phyloP scores from a whole-genome alignment of 257 asterid genomes.

The Fraxinus excelsior region DNA sequence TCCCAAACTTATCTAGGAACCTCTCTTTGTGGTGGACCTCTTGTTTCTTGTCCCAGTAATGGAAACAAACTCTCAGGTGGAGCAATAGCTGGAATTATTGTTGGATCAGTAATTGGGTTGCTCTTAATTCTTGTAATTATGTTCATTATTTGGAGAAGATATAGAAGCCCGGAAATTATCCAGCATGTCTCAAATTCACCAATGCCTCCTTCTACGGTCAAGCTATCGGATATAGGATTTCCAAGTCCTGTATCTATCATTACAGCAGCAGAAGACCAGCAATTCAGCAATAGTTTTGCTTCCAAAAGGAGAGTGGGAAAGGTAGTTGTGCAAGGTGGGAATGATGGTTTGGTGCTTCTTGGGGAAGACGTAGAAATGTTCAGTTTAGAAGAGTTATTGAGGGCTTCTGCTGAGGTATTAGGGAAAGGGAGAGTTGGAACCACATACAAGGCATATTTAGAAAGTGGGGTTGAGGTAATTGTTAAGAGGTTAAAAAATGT shows the following conservation, averaged over 20 bases:
- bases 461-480: constrained; percentile 49
- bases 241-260: constrained; percentile 17
- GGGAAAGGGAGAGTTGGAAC: constrained; percentile 62
- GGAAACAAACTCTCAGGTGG: constrained; percentile 41
- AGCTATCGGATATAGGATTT: constrained; percentile 14
- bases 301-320: not conserved
- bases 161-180: constrained; percentile 18
- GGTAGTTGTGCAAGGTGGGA: constrained; percentile 8
- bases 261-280: constrained; percentile 9
- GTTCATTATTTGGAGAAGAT: constrained; percentile 36
- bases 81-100: constrained; percentile 61
- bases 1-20: constrained; percentile 47
- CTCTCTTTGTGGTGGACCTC: constrained; percentile 50
- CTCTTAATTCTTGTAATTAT: constrained; percentile 25
- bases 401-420: constrained; percentile 58
- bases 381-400: constrained; percentile 48
- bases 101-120: constrained; percentile 38
- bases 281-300: not conserved
- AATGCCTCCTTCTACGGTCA: constrained; percentile 24
- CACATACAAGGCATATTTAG: constrained; percentile 62
- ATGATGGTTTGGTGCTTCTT: constrained; percentile 47
- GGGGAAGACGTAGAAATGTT: constrained; percentile 32
- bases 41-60: constrained; percentile 36
- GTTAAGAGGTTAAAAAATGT: constrained; percentile 66
- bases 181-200: constrained; percentile 24